A percentile compares a stretch with the other conserved stretches of the same genome.
Evolutionary conservation across 768 basidiomycete species (phyloP).

Genomic region (Candolleomyces eurysporus): DNA sequence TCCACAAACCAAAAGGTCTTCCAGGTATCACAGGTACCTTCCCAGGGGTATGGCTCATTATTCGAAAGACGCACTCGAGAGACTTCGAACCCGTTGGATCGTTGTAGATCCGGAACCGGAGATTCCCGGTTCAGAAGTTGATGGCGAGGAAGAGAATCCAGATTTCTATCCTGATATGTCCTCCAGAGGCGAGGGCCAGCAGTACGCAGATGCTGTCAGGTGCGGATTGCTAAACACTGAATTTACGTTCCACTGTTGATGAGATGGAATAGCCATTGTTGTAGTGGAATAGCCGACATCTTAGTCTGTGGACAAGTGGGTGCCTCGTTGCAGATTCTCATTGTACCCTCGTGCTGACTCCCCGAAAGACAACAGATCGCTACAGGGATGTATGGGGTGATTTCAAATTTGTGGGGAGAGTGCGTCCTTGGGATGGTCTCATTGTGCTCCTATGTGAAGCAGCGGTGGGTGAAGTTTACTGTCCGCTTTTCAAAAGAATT

Average conservation of each 20-base stretch:
- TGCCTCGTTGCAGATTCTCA: background rate
- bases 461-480: constrained; percentile 32
- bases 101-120: constrained; percentile 26
- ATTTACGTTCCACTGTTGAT: background rate
- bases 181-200: constrained; percentile 35
- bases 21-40: constrained; percentile 46
- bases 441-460: constrained; percentile 44
- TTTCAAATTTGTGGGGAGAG: constrained; percentile 43
- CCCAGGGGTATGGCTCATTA: constrained; percentile 35
- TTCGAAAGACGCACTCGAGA: constrained; percentile 32
- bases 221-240: constrained; percentile 6
- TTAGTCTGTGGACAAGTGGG: constrained; percentile 51
- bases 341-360: too few species aligned
- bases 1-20: constrained; percentile 33
- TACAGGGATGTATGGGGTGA: constrained; percentile 52
- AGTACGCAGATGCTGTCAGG: constrained; percentile 36
- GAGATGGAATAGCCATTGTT: constrained; percentile 21
- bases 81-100: constrained; percentile 27
- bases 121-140: constrained; percentile 28
- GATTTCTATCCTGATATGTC: constrained; percentile 10
- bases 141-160: constrained; percentile 6
- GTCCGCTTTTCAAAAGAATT: background rate
- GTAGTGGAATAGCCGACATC: constrained; percentile 48
- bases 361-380: constrained; percentile 36
- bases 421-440: constrained; percentile 52